phyloP scores from a whole-genome alignment of 352 stramenopile species.

The Globisporangium radiosum region DNA sequence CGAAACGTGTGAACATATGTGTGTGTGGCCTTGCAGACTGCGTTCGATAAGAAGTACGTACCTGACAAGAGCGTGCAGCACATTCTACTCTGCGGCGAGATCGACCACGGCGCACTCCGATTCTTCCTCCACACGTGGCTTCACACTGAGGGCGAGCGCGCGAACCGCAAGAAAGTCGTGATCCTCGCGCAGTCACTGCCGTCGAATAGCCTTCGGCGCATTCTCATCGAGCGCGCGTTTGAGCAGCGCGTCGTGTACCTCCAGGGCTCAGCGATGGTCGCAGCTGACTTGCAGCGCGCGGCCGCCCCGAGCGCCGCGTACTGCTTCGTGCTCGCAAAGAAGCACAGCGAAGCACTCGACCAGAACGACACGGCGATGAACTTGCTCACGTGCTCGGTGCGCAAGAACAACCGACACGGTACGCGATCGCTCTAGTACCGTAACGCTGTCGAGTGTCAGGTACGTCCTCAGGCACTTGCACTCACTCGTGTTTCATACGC shows the following conservation, averaged over 20 bases:
- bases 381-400: constrained; percentile 69
- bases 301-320: constrained; percentile 38
- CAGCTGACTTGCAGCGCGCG: constrained; percentile 58
- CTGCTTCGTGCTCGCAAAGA: constrained; percentile 75
- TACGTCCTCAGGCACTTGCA: background rate
- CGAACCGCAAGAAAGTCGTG: constrained; percentile 54
- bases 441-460: too few relatives aligned
- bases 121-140: constrained; percentile 83
- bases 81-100: constrained; percentile 71
- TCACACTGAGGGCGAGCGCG: constrained; percentile 51
- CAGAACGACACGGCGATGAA: constrained; percentile 70
- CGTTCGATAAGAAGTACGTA: constrained; percentile 73
- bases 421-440: background rate
- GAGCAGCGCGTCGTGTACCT: constrained; percentile 75
- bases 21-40: constrained; percentile 29
- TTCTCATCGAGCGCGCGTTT: constrained; percentile 68
- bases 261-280: constrained; percentile 69
- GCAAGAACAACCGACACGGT: constrained; percentile 69
- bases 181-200: constrained; percentile 61
- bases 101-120: constrained; percentile 55
- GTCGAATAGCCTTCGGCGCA: constrained; percentile 41
- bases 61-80: constrained; percentile 62
- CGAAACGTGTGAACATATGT: background rate
- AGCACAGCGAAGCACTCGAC: constrained; percentile 46
- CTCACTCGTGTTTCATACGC: background rate